Base-by-base conservation (phyloP, 2,329 filamentous ascomycete genomes). In the Aspergillus sp. region DNA sequence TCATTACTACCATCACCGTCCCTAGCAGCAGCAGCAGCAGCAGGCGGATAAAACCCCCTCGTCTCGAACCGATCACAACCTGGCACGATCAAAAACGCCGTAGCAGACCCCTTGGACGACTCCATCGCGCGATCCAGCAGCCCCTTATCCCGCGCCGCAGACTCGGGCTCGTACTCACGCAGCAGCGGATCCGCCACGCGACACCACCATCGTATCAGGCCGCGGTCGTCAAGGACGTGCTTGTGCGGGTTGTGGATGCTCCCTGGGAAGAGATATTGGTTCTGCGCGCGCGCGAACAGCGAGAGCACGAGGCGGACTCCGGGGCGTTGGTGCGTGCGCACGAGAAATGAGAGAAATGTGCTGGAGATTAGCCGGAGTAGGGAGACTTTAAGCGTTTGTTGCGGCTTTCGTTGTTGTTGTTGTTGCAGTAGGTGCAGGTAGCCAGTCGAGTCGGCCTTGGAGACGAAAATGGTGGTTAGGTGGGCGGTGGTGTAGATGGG, bases 401-500 rank as follows among this genome's bases (percentile, higher is more conserved):
- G 86, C 72, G 12, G 58, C 43, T 41, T 19, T 19, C 19, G 19
- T 19, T 19, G 19, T 19, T 19, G 19, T 19, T 19, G 19, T 19
- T 19, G 19, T 19, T 78, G 71, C 33, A 90, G 72, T 2, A 85
- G 73, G 54, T 82, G 74, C 7, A 96, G 71, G 62, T 88, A 94
- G 27, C 94, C 93, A 0, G 91, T 96, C 7, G 93, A 96, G 70
- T 98, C 93, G 42, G 93, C 93, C 68, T 98, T 98, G 52, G 90
- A 91, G 27, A 98, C 85, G 64, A 98, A 98, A 45, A 97, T 78
- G 3, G 87, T 96, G 1, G 86, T 94, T 27, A 88, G 79, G 57
- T 80, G 78, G 41, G 80, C 78, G 0, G 90, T 95, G 0, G 82
- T 86, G 68, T 94, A 98, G 50, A 98, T 79, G 57, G 93, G 77